These are phyloP conservation scores for Sclerotinia sclerotiorum DNA, from an alignment of 2,329 filamentous ascomycete species.

Conservation along the genomic window DNA sequence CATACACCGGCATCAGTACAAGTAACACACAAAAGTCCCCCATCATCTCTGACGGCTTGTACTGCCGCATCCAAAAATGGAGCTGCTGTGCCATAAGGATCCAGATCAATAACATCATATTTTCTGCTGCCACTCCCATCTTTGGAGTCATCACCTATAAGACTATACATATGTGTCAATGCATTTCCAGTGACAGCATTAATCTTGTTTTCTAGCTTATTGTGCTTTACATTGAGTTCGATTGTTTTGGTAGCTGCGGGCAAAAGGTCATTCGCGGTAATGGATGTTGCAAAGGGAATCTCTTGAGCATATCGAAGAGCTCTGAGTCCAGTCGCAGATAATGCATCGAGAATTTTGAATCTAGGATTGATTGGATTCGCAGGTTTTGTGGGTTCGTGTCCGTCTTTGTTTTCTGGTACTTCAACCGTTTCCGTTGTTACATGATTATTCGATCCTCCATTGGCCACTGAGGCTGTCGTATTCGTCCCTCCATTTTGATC, in stretches of 20 bases:
- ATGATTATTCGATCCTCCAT: not conserved
- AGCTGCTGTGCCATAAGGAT: slow-evolving; percentile 91
- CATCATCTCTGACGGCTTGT: slow-evolving; percentile 78
- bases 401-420: not conserved
- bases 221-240: slow-evolving; percentile 80
- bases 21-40: slow-evolving; percentile 88
- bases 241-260: slow-evolving; percentile 76
- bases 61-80: slow-evolving; percentile 90
- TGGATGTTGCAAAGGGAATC: slow-evolving; percentile 75
- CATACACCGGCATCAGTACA: slow-evolving; percentile 96
- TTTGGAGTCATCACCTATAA: slow-evolving; percentile 48
- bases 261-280: slow-evolving; percentile 90
- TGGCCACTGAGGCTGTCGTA: not conserved
- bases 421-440: not conserved
- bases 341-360: slow-evolving; percentile 89
- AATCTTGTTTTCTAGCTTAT: slow-evolving; percentile 70
- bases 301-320: slow-evolving; percentile 91
- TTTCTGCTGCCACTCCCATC: slow-evolving; percentile 50
- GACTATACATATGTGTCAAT: slow-evolving; percentile 85
- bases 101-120: slow-evolving; percentile 94
- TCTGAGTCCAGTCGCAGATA: slow-evolving; percentile 89
- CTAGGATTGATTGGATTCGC: slow-evolving; percentile 30
- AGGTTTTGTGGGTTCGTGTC: slow-evolving; percentile 11
- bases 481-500: not conserved
- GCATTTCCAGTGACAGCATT: slow-evolving; percentile 77